A percentile compares a stretch with the other conserved stretches of the same genome.
phyloP scores from a whole-genome alignment of 1,284 basidiomycete species.

The Salmacisia buchloeana region DNA sequence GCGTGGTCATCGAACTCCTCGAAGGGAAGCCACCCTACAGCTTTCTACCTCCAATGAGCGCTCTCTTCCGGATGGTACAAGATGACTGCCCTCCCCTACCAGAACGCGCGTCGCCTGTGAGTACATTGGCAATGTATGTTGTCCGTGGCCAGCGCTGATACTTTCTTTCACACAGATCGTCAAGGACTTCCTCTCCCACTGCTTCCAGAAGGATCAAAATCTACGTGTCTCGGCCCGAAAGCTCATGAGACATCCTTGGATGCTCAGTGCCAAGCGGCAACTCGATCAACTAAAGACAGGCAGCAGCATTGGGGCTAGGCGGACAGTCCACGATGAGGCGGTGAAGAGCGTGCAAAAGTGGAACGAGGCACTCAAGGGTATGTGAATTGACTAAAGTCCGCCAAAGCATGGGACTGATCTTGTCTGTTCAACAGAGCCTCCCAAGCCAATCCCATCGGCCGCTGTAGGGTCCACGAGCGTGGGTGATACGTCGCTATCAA shows the following conservation, averaged over 20 bases:
- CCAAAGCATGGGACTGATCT: too few relatives aligned
- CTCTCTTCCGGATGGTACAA: conserved; percentile 93
- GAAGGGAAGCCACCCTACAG: conserved; percentile 95
- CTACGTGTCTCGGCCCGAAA: conserved; percentile 89
- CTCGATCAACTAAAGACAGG: conserved; percentile 55
- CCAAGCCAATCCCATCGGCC: background rate
- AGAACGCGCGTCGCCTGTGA: conserved; percentile 72
- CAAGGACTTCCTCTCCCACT: conserved; percentile 92
- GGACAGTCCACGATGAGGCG: conserved; percentile 69
- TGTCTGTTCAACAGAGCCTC: too few relatives aligned
- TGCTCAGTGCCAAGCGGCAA: conserved; percentile 75
- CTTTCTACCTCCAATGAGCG: conserved; percentile 93
- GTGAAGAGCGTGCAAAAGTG: conserved; percentile 93
- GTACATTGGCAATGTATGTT: too few relatives aligned
- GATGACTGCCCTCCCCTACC: conserved; percentile 94
- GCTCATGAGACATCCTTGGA: conserved; percentile 89
- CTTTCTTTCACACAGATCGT: conserved; percentile 62
- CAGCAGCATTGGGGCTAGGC: conserved; percentile 52
- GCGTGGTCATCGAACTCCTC: conserved; percentile 89
- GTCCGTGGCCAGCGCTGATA: background rate
- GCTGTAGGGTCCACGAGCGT: background rate
- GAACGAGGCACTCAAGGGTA: conserved; percentile 81
- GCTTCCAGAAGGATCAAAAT: conserved; percentile 96
- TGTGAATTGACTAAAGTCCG: too few relatives aligned
- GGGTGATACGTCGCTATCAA: background rate